Base-by-base conservation (phyloP, 169 alveolate species). In the Cryptosporidium sp. region DNA sequence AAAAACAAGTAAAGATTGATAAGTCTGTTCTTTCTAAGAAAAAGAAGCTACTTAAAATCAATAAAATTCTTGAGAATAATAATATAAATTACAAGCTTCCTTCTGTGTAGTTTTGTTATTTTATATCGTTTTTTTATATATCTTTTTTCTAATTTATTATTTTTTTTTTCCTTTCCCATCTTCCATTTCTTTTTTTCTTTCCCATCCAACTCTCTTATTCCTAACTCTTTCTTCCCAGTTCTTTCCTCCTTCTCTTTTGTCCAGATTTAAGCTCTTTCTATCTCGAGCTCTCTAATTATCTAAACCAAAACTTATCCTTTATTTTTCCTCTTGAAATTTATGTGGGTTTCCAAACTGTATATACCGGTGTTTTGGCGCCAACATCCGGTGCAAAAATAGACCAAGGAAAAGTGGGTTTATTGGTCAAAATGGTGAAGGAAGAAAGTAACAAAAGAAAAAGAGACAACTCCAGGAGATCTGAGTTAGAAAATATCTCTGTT, bases 1-100 rank as follows among this genome's bases (percentile, higher is more conserved):
- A 65, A 35, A 56, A 56, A 16, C 44, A 18, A 21, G 58, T 29
- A 8, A 73, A 44, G 35, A 69, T 16, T 7, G 39, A 72, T 1
- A 51, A 23, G 31, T 72, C 69, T 2, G 69, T 8, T 44, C 3
- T 29, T 31, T 23, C 23, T 1, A 80, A 23, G 18, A 60, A 65
- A 39, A 67, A 73, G 70, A 73, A 73, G 72, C 52, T 73, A 16
- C 70, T 73, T 18, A 73, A 73, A 37, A 73, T 73, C 9, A 60
- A n/a, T 10, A 37, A 73, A 16, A 31, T 44, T 21, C 16, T 73
- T 2, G 42, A 33, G n/a, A 60, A 73, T 26, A n/a, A 56, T 18
- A 29, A 29, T 33, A 73, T 73, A 52, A 60, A 73, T 14, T 73
- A 56, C 37, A 9, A 33, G 29, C 68, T 73, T 35, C 86, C 86